Conservation (phyloP, 441 rosid species). For the Euphorbia corollata region DNA sequence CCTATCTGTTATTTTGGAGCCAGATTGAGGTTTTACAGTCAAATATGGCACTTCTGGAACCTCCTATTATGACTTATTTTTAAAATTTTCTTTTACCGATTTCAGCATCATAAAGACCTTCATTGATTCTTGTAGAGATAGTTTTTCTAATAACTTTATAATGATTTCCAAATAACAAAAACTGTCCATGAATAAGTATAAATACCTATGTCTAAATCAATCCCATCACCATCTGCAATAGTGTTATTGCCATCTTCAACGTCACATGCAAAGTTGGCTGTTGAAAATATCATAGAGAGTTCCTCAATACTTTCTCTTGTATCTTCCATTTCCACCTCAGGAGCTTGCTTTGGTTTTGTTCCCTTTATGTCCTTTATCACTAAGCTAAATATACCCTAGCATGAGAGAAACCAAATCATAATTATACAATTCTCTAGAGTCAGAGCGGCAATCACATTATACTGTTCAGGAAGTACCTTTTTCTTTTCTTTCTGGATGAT, state of each 20-base stretch:
- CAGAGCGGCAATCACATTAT: conserved; percentile 6
- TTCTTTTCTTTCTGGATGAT: conserved; percentile 64
- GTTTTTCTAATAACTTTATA: background rate
- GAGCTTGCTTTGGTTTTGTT: conserved; percentile 45
- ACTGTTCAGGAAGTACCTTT: conserved; percentile 38
- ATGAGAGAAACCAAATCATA: conserved; percentile 19
- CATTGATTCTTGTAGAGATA: background rate
- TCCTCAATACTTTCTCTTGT: conserved; percentile 55
- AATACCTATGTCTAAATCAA: conserved; percentile 59
- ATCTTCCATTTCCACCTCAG: conserved; percentile 56
- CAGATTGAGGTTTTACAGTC: background rate
- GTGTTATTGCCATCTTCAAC: conserved; percentile 29
- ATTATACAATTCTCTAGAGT: background rate
- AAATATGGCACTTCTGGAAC: conserved; percentile 4
- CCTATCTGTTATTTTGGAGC: no score
- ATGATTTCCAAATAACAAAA: background rate
- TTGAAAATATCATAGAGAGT: conserved; percentile 46
- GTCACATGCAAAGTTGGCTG: conserved; percentile 50
- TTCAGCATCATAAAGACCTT: background rate
- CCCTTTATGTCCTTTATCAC: conserved; percentile 33
- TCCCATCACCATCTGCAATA: conserved; percentile 36
- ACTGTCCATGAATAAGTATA: background rate
- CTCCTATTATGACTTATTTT: background rate
- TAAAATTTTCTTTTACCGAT: background rate
- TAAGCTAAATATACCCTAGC: conserved; percentile 74